Base-by-base conservation (phyloP, 2,329 filamentous ascomycete genomes). In the Apiospora pterosperma region DNA sequence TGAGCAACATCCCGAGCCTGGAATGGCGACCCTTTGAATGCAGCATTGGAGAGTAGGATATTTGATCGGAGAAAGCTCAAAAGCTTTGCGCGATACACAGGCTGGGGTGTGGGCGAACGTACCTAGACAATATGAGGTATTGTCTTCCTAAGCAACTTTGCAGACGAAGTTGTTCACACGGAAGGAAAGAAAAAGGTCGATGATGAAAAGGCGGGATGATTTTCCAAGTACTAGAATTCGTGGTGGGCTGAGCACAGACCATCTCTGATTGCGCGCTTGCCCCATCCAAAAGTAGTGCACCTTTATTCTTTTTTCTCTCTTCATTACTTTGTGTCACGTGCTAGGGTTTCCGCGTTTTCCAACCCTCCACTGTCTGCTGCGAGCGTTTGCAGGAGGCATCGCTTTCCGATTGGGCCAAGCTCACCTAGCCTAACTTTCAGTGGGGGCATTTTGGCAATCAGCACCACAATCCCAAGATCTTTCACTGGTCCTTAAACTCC, bases 131-230 rank as follows among this genome's bases (percentile, higher is more conserved):
- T 84, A 82, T 75, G 19, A 65, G 72, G 73, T 79, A 84, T 81
- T 86, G 84, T 83, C 84, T 82, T 87, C 84, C 84, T 87, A 85
- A 87, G 84, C 84, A 86, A 75, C 82, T 82, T 78, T 79, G 84
- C 79, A 84, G 82, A 85, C 84, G 80, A 77, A 79, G 48, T 55
- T 48, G 60, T 62, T 62, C 60, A 42, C n/a, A 31, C 28, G 25
- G 39, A 48, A 62, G 28, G 60, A 21, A 36, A 61, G 19, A 48
- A 62, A 44, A 62, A 44, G 60, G 31, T 42, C 60, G 31, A 34
- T 48, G 36, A 23, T 39, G 58, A 23, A 55, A 55, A 36, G 58
- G 58, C 31, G 58, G 58, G 58, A 60, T 60, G 34, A 21, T 36
- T 60, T 36, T 38, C 58, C 58, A 60, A 36, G 5, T 12, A 36